These are phyloP conservation scores for Ambispora gerdemannii DNA, from an alignment of 192 early-diverging fungal species.

Conservation along the genomic window DNA sequence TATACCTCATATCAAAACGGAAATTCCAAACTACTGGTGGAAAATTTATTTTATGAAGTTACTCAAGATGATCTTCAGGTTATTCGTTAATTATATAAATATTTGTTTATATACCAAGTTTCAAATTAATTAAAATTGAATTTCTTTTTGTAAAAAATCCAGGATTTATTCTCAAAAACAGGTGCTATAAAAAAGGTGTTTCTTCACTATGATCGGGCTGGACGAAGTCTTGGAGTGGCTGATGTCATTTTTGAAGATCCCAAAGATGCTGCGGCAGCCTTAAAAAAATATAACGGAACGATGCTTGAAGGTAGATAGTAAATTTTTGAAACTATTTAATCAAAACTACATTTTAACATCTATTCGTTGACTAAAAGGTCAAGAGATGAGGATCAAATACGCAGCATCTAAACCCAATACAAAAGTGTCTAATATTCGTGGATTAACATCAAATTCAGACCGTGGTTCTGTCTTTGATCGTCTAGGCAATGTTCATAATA, in stretches of 20 bases:
- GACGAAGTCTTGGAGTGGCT: slow-evolving; percentile 52
- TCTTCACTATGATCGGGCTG: slow-evolving; percentile 50
- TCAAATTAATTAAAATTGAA: too few species aligned
- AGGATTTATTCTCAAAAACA: slow-evolving; percentile 52
- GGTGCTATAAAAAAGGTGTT: slow-evolving; percentile 43
- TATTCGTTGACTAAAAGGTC: not conserved
- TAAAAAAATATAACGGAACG: slow-evolving; percentile 50
- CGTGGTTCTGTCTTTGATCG: slow-evolving; percentile 25
- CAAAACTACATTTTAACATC: not conserved
- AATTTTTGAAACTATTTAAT: not conserved
- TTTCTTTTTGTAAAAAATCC: not conserved
- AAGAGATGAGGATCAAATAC: slow-evolving; percentile 24
- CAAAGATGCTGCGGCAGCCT: slow-evolving; percentile 43
- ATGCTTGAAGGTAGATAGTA: slow-evolving; percentile 46
- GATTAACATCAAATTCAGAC: not conserved
- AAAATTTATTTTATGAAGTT: slow-evolving; percentile 58
- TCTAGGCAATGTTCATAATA: slow-evolving; percentile 3
- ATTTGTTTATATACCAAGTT: not conserved
- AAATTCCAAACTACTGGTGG: slow-evolving; percentile 43
- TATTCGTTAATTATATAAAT: not conserved
- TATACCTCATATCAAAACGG: not conserved
- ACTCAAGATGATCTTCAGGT: slow-evolving; percentile 56
- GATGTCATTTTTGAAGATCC: slow-evolving; percentile 42
- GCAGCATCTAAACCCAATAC: slow-evolving; percentile 10
- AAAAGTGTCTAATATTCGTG: slow-evolving; percentile 2